Conservation (phyloP, 148 eudicot species). For the Simmondsia chinensis region DNA sequence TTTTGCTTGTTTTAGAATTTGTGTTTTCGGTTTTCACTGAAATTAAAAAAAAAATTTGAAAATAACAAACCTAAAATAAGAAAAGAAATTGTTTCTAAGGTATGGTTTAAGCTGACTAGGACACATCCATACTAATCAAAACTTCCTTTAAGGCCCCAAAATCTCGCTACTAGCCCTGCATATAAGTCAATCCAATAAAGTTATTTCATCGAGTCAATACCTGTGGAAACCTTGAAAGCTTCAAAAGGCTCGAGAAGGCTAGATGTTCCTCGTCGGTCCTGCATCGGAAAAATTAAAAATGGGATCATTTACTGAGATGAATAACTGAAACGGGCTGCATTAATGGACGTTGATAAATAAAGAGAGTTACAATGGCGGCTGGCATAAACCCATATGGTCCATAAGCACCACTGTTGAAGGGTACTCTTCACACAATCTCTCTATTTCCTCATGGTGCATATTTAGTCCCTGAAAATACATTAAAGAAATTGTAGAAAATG, state of each 20-base stretch:
- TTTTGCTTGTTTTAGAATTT: too few species aligned
- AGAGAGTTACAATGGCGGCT: conserved; percentile 53
- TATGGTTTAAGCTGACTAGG: too few species aligned
- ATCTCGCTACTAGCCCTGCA: neutral
- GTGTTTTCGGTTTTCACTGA: too few species aligned
- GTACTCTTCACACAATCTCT: conserved; percentile 55
- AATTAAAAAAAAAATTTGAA: too few species aligned
- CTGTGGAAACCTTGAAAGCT: conserved; percentile 78
- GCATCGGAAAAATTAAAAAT: conserved; percentile 12
- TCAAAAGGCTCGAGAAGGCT: conserved; percentile 49
- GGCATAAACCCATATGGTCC: conserved; percentile 91
- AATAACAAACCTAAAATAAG: too few species aligned
- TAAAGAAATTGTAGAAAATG: too few species aligned
- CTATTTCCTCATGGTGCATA: conserved; percentile 68
- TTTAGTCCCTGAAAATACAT: conserved; percentile 60
- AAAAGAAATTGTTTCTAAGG: too few species aligned
- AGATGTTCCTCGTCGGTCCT: conserved; percentile 50
- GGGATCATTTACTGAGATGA: neutral
- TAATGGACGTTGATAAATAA: neutral
- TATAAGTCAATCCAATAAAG: neutral
- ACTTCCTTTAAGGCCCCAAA: too few species aligned
- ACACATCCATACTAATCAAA: too few species aligned
- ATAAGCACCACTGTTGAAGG: conserved; percentile 72
- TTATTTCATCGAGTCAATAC: conserved; percentile 15
- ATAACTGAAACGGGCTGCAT: conserved; percentile 1